Evolutionary conservation across 805 yeast species (phyloP), one percentile per base, ranked within the genome.

Genomic region (Starmerella sirachaensis): DNA sequence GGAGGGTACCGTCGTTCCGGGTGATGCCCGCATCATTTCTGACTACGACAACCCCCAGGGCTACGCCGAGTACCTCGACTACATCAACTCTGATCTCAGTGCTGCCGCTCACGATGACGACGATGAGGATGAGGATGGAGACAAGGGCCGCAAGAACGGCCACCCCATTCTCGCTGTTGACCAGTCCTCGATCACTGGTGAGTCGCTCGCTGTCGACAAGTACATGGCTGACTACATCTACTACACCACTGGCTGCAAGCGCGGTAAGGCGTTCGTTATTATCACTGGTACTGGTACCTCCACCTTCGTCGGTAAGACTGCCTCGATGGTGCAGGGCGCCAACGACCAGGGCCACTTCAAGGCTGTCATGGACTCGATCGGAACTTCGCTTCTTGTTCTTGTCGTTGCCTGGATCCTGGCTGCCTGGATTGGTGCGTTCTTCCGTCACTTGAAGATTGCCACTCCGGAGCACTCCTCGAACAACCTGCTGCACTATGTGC

Each of bases 141-240:
- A 53, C 48, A 49, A 41, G 40, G 83, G 82, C 49, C 72, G 88
- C 55, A 93, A 83, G 69, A 84, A 75, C 58, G 76, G 83, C 62
- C 78, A 78, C 73, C 69, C 86, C 58, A 91, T 85, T 66, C 77
- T 83, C 59, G 63, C 62, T 40, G 53, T 55, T 34, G 95, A 85
- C 70, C 94, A 85, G 73, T 83, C 94, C 57, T 93, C 94, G 57
- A 79, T 85, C 63, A 85, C 95, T 60, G 95, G 95, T 80, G 95
- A 85, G 73, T 85, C 94, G 47, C 69, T 85, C 55, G 94, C 95
- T 61, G 94, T 81, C 53, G 94, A 84, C 72, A 85, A 85, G 74
- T 82, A 70, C 65, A 69, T 72, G 66, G 94, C 91, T 69, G 94
- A 84, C 64, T 69, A 79, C 58, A 70, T 77, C 63, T 85, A 81